Evolutionary conservation across 2,329 filamentous ascomycete genomes (phyloP).

Genomic region (Pseudogymnoascus sp.): DNA sequence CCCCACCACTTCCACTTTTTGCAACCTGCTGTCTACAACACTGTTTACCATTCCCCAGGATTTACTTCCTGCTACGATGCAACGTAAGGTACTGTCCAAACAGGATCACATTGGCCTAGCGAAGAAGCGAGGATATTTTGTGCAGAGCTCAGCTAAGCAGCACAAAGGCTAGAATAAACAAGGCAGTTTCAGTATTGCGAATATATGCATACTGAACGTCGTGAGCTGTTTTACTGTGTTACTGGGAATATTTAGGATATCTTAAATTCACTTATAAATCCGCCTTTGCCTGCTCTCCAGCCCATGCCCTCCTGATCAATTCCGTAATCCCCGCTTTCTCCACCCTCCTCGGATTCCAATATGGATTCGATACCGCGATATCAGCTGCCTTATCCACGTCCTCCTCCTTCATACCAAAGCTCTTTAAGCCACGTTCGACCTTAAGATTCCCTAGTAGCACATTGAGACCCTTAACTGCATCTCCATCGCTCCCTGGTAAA

Average conservation of each 20-base stretch:
- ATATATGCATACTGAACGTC: neutral
- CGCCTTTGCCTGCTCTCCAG: constrained; percentile 47
- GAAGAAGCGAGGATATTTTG: too few species aligned
- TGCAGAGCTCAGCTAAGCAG: too few species aligned
- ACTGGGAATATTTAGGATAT: too few species aligned
- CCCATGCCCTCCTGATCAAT: constrained; percentile 52
- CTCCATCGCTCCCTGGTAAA: constrained; percentile 49
- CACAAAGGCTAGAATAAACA: too few species aligned
- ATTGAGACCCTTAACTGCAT: constrained; percentile 52
- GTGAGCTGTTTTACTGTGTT: too few species aligned
- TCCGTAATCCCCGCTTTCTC: constrained; percentile 47
- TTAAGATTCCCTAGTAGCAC: constrained; percentile 44
- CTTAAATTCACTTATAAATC: constrained; percentile 41
- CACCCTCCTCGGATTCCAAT: constrained; percentile 51
- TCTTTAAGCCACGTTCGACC: constrained; percentile 46
- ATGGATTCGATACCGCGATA: constrained; percentile 50
- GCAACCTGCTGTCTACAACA: too few species aligned
- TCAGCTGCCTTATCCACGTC: constrained; percentile 53
- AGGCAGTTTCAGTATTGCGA: too few species aligned
- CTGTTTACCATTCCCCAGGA: too few species aligned
- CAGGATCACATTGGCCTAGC: too few species aligned
- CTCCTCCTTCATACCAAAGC: constrained; percentile 52
- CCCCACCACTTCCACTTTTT: too few species aligned
- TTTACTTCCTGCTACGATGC: too few species aligned
- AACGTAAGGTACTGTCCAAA: too few species aligned